These are phyloP conservation scores for Xylaria multiplex DNA, from an alignment of 2,329 filamentous ascomycete genomes.

Conservation along the genomic window DNA sequence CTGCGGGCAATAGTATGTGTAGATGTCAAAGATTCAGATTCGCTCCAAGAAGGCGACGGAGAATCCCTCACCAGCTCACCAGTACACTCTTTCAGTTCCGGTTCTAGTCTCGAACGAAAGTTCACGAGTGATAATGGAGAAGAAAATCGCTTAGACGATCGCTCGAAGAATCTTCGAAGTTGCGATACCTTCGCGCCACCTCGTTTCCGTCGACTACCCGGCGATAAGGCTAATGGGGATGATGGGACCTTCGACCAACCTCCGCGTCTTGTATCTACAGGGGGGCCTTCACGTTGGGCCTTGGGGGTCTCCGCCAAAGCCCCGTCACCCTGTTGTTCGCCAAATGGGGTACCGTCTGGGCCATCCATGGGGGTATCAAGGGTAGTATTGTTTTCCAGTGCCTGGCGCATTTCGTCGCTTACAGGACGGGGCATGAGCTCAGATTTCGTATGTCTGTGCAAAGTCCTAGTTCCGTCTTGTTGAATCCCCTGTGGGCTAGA, in stretches of 20 bases:
- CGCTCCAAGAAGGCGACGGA: constrained; percentile 30
- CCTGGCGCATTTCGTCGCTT: neutral
- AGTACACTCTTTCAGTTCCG: constrained; percentile 7
- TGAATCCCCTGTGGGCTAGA: constrained; percentile 23
- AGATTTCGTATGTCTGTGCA: neutral
- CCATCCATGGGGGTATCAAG: constrained; percentile 23
- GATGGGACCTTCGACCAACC: neutral
- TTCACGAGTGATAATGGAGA: constrained; percentile 41
- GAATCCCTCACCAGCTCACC: neutral
- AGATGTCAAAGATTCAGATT: constrained; percentile 20
- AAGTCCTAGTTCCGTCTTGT: neutral
- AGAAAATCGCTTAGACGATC: constrained; percentile 32
- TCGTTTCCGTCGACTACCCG: constrained; percentile 5
- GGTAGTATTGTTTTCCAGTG: neutral
- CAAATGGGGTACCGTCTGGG: neutral
- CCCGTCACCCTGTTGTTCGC: constrained; percentile 1
- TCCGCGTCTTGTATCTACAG: neutral
- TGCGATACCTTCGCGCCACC: constrained; percentile 46
- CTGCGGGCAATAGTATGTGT: constrained; percentile 25
- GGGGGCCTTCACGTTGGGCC: neutral
- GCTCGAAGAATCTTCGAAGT: constrained; percentile 47
- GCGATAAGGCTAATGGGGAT: constrained; percentile 14
- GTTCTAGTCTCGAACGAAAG: constrained; percentile 35
- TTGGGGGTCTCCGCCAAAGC: neutral
- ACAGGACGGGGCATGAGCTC: neutral